phyloP scores from a whole-genome alignment of 306 rosid genomes.

The Oemleria cerasiformis region DNA sequence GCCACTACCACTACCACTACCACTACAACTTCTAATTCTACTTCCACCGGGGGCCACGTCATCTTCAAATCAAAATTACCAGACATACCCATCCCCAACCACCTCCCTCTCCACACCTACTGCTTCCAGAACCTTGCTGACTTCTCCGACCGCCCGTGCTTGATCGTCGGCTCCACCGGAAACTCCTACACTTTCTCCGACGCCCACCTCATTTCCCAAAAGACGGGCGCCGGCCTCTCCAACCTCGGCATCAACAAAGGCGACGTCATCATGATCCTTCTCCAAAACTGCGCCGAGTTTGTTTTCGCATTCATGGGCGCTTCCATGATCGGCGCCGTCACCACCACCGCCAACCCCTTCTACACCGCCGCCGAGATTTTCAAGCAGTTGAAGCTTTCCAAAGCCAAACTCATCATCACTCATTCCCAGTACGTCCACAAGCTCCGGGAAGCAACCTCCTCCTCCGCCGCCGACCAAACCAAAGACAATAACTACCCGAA shows the following conservation, averaged over 20 bases:
- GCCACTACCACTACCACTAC: slow-evolving; percentile 1
- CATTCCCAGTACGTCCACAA: slow-evolving; percentile 61
- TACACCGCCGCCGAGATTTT: slow-evolving; percentile 65
- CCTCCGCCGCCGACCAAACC: not conserved
- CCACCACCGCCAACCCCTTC: slow-evolving; percentile 78
- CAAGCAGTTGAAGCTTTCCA: slow-evolving; percentile 51
- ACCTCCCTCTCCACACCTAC: slow-evolving; percentile 70
- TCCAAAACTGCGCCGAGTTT: slow-evolving; percentile 69
- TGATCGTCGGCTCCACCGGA: slow-evolving; percentile 62
- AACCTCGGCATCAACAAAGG: slow-evolving; percentile 54
- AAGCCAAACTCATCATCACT: slow-evolving; percentile 59
- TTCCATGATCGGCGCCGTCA: slow-evolving; percentile 70
- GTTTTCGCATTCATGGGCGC: slow-evolving; percentile 65
- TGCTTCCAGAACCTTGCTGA: slow-evolving; percentile 47
- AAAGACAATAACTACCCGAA: slow-evolving; percentile 4
- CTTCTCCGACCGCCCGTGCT: slow-evolving; percentile 53
- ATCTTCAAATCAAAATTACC: slow-evolving; percentile 65
- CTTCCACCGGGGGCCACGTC: not conserved
- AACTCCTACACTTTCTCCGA: slow-evolving; percentile 52
- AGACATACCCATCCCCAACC: slow-evolving; percentile 62
- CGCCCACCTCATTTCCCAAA: slow-evolving; percentile 34
- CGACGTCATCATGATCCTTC: slow-evolving; percentile 74
- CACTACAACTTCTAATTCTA: not conserved
- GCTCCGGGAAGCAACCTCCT: slow-evolving; percentile 26
- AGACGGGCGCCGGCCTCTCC: slow-evolving; percentile 52